Evolutionary conservation across 2,329 filamentous ascomycete genomes (phyloP).

Genomic region (Cladophialophora chaetospira): DNA sequence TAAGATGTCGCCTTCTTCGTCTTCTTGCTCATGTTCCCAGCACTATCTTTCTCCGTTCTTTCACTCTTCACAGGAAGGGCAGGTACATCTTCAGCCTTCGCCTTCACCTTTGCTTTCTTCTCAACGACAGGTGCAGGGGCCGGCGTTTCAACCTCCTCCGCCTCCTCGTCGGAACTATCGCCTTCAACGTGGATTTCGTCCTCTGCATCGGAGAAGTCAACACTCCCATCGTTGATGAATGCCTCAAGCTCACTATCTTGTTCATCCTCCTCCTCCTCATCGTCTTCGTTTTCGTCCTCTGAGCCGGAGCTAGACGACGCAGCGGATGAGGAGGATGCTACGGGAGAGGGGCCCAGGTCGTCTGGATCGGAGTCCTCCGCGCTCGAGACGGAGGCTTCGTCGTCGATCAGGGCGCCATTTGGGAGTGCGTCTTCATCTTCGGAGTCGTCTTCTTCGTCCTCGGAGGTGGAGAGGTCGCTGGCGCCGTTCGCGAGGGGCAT

Average conservation of each 20-base stretch:
- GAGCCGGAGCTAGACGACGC: conserved; percentile 35
- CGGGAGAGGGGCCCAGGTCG: conserved; percentile 24
- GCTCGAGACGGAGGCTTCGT: conserved; percentile 35
- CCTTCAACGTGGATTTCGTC: conserved; percentile 29
- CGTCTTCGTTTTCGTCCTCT: conserved; percentile 33
- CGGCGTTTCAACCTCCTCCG: neutral
- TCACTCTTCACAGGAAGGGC: no score
- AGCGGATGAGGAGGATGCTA: conserved; percentile 27
- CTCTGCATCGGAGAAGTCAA: conserved; percentile 49
- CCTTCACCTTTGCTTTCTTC: no score
- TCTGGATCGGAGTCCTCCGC: conserved; percentile 28
- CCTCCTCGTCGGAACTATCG: neutral
- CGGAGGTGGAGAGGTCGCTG: conserved; percentile 53
- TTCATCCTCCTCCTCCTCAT: conserved; percentile 44
- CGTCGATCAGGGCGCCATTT: conserved; percentile 31
- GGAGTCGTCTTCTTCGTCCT: conserved; percentile 59
- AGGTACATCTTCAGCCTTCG: no score
- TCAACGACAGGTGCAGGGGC: neutral
- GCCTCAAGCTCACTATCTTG: conserved; percentile 49
- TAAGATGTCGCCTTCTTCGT: no score
- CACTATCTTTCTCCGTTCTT: no score
- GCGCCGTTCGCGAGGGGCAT: conserved; percentile 39
- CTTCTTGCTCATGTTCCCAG: no score
- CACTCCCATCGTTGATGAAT: conserved; percentile 48
- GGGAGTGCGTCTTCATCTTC: conserved; percentile 35